Conservation (phyloP, 108 stramenopile genomes). For the Nitzschia putrida region DNA sequence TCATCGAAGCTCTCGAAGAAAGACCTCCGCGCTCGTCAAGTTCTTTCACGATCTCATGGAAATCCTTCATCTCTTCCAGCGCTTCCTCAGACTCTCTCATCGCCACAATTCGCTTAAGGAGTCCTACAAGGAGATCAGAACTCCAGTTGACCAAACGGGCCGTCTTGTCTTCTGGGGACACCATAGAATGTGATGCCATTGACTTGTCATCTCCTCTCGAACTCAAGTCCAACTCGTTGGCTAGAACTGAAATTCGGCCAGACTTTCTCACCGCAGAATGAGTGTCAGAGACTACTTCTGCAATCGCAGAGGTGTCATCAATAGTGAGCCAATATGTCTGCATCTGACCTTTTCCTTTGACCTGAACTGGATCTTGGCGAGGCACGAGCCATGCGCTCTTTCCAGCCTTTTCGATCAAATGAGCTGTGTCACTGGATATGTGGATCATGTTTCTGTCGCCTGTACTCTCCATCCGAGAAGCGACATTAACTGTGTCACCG, state of each 20-base stretch:
- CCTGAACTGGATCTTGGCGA: constrained; percentile 15
- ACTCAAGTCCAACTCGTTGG: neutral
- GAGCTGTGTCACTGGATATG: constrained; percentile 15
- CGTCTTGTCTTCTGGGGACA: constrained; percentile 15
- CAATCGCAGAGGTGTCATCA: neutral
- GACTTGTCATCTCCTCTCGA: neutral
- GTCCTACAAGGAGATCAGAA: constrained; percentile 9
- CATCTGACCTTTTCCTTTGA: constrained; percentile 29
- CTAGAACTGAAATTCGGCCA: neutral
- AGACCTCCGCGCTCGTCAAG: constrained; percentile 10
- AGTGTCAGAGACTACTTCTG: neutral
- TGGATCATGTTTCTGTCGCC: constrained; percentile 15
- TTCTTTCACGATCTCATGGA: constrained; percentile 13
- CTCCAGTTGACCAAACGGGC: constrained; percentile 17
- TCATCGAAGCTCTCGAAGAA: neutral
- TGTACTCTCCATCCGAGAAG: constrained; percentile 18
- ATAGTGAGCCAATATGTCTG: constrained; percentile 19
- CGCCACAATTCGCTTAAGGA: constrained; percentile 21
- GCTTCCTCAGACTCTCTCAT: constrained; percentile 15
- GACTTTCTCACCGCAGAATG: neutral
- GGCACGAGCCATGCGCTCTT: constrained; percentile 9
- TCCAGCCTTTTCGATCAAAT: constrained; percentile 12
- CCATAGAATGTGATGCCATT: neutral
- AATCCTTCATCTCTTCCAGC: constrained; percentile 9
- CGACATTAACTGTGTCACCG: constrained; percentile 23